Conservation (phyloP, 78 protist genomes). For the Guillardia theta region DNA sequence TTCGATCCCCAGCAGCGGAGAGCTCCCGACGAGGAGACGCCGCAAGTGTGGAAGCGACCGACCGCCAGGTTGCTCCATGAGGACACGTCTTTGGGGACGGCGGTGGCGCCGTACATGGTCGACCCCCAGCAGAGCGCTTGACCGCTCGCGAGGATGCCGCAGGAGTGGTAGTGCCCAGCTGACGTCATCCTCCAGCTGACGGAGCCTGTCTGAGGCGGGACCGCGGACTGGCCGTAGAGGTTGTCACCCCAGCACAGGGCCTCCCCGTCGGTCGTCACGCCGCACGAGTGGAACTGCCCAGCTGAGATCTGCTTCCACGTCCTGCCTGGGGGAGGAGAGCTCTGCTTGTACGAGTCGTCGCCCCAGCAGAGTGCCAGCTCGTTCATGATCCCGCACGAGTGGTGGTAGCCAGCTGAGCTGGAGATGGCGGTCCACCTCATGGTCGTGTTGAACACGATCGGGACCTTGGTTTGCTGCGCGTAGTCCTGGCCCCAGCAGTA, state of each 20-base stretch:
- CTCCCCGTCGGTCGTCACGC: neutral
- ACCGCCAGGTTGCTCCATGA: neutral
- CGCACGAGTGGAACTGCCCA: conserved; percentile 37
- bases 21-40: neutral
- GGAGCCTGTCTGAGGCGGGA: neutral
- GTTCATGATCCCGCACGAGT: conserved; percentile 9
- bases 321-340: neutral
- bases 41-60: conserved; percentile 20
- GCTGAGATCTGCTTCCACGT: neutral
- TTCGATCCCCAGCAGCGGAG: conserved; percentile 32
- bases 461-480: neutral
- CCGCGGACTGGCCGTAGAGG: neutral
- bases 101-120: conserved; percentile 1
- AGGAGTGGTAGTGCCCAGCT: conserved; percentile 24
- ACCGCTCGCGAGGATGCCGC: neutral
- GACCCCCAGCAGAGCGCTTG: neutral
- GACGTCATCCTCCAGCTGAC: neutral
- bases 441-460: neutral
- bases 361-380: neutral
- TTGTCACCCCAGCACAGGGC: conserved; percentile 28
- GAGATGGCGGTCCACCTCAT: neutral
- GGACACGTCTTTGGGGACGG: neutral
- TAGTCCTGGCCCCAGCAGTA: conserved; percentile 20
- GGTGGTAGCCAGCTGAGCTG: neutral
- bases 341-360: neutral